Conservation (phyloP, 73 alveolate genomes). For the Diophrys sp. region DNA sequence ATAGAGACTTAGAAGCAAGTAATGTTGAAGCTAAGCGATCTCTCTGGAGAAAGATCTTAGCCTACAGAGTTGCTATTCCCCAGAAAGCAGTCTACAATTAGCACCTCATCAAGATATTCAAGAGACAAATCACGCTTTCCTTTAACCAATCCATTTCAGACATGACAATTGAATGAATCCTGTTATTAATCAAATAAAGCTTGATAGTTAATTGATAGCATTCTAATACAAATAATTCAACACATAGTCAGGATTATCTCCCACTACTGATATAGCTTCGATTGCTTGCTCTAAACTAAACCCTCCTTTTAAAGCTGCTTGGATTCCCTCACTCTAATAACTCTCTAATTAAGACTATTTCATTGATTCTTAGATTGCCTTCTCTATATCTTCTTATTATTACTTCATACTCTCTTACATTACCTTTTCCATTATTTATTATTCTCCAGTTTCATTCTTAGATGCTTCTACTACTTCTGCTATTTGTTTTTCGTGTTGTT, state of each 20-base stretch:
- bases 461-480: slow-evolving; percentile 13
- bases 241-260: slow-evolving; percentile 91
- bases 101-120: too few relatives aligned
- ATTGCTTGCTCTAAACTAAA: slow-evolving; percentile 87
- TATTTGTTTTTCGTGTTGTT: not conserved
- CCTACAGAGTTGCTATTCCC: too few relatives aligned
- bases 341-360: too few relatives aligned
- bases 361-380: not conserved
- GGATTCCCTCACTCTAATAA: not conserved
- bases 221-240: slow-evolving; percentile 80
- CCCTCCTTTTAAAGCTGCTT: not conserved
- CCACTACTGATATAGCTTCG: slow-evolving; percentile 83
- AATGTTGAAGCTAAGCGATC: too few relatives aligned
- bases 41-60: too few relatives aligned
- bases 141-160: too few relatives aligned
- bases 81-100: too few relatives aligned
- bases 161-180: too few relatives aligned
- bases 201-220: not conserved
- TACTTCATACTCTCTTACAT: slow-evolving; percentile 48
- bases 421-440: slow-evolving; percentile 35
- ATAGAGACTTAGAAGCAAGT: too few relatives aligned
- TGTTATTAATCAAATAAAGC: too few relatives aligned
- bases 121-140: too few relatives aligned
- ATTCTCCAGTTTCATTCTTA: slow-evolving; percentile 51
- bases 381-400: slow-evolving; percentile 25